These are phyloP conservation scores for Alternaria gansuensis DNA, from an alignment of 2,329 filamentous ascomycete species.

Conservation along the genomic window DNA sequence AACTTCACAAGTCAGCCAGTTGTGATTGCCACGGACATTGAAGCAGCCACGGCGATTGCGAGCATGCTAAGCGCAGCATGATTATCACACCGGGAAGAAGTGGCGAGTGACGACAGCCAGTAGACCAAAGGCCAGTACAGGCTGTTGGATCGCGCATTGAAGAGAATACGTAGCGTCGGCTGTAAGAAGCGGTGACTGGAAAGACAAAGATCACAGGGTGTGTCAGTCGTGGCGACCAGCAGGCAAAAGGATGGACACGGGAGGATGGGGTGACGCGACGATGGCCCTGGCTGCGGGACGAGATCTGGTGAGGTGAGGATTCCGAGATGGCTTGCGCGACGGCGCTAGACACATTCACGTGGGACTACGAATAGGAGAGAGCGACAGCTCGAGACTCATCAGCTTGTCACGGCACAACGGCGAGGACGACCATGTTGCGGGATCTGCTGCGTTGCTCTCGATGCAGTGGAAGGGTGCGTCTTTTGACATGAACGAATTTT, in stretches of 20 bases:
- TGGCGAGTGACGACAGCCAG: constrained; percentile 17
- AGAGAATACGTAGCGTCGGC: constrained; percentile 8
- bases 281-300: constrained; percentile 13
- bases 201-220: constrained; percentile 8
- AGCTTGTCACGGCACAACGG: neutral
- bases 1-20: constrained; percentile 8
- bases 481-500: constrained; percentile 37
- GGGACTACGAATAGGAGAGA: constrained; percentile 7
- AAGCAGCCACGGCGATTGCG: constrained; percentile 19
- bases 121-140: constrained; percentile 1
- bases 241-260: constrained; percentile 1
- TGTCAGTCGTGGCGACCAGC: constrained; percentile 12
- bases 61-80: constrained; percentile 10
- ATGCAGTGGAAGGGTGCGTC: constrained; percentile 12
- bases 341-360: constrained; percentile 8
- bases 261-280: constrained; percentile 21
- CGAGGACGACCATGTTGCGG: constrained; percentile 9
- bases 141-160: constrained; percentile 7
- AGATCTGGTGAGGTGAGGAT: constrained; percentile 12
- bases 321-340: constrained; percentile 13
- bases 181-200: constrained; percentile 11
- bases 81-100: constrained; percentile 18
- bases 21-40: constrained; percentile 15
- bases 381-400: neutral
- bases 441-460: constrained; percentile 8